phyloP scores from a whole-genome alignment of 106 monocot genomes.

The Narthecium ossifragum region DNA sequence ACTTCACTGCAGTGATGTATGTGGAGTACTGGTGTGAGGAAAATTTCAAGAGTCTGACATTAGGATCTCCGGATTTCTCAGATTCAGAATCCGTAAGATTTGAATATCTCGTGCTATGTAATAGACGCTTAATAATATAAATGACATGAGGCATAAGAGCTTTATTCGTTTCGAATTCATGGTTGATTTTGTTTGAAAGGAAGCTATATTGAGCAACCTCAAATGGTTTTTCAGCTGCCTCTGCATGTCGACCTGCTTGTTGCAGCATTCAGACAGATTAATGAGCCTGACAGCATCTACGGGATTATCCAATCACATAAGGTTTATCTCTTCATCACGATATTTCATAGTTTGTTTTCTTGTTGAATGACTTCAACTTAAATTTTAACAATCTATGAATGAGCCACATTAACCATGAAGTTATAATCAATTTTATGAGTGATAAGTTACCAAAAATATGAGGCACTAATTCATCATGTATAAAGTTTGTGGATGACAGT shows the following conservation, averaged over 20 bases:
- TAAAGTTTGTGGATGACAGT: too few species aligned
- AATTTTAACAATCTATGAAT: background rate
- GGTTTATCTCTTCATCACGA: constrained; percentile 30
- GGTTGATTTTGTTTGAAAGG: background rate
- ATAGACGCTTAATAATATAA: too few species aligned
- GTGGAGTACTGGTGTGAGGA: constrained; percentile 96
- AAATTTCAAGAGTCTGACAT: constrained; percentile 52
- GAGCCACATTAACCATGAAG: background rate
- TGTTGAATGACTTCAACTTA: too few species aligned
- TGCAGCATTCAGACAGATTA: constrained; percentile 75
- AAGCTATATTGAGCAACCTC: background rate
- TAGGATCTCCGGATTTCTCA: constrained; percentile 83
- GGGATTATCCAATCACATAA: constrained; percentile 78
- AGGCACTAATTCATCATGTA: too few species aligned
- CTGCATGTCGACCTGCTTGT: constrained; percentile 72
- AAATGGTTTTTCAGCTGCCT: constrained; percentile 38
- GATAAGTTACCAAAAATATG: background rate
- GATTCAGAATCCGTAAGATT: constrained; percentile 41
- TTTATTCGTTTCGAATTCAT: too few species aligned
- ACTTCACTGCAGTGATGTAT: constrained; percentile 86
- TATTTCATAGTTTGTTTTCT: too few species aligned
- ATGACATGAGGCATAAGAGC: too few species aligned
- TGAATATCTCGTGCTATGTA: background rate
- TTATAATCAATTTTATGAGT: background rate
- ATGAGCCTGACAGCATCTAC: constrained; percentile 96